Conservation (phyloP, 129 eudicot genomes). For the Flaveria linearis region DNA sequence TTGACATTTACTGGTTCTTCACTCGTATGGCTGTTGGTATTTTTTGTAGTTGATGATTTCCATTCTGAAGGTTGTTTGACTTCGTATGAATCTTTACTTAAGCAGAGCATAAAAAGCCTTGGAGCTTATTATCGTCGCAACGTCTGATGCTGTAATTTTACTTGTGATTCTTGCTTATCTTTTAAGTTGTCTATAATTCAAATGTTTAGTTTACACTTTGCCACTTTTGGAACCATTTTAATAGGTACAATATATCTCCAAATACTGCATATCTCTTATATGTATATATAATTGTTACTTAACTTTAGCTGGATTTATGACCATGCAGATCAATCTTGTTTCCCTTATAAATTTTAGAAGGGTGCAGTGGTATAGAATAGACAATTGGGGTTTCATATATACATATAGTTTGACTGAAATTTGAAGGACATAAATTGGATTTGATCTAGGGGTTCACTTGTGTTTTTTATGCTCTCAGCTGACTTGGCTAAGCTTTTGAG, state of each 20-base stretch:
- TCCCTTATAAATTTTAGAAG: background rate
- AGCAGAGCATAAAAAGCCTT: background rate
- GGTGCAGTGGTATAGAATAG: background rate
- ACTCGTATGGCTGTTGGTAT: conserved; percentile 19
- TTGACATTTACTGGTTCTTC: conserved; percentile 7
- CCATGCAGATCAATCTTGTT: conserved; percentile 2
- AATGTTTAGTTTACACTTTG: background rate
- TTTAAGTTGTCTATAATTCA: background rate
- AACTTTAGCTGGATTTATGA: conserved; percentile 21
- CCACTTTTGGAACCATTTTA: background rate
- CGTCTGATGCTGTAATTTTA: conserved; percentile 15
- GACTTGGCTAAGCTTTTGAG: conserved; percentile 1
- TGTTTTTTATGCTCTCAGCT: background rate
- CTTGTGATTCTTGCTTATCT: background rate
- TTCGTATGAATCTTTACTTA: background rate
- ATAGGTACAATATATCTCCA: background rate
- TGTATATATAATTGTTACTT: background rate
- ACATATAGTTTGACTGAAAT: background rate
- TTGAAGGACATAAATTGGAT: background rate
- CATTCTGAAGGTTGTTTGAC: conserved; percentile 12
- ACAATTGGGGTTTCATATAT: background rate
- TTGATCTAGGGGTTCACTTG: background rate
- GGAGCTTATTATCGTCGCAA: background rate
- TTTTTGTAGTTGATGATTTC: conserved; percentile 15
- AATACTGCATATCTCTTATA: background rate